Percentiles rank a stretch among this genome's conserved stretches.
Conservation (phyloP, 805 yeast genomes). For the Ogataea kodamae region DNA sequence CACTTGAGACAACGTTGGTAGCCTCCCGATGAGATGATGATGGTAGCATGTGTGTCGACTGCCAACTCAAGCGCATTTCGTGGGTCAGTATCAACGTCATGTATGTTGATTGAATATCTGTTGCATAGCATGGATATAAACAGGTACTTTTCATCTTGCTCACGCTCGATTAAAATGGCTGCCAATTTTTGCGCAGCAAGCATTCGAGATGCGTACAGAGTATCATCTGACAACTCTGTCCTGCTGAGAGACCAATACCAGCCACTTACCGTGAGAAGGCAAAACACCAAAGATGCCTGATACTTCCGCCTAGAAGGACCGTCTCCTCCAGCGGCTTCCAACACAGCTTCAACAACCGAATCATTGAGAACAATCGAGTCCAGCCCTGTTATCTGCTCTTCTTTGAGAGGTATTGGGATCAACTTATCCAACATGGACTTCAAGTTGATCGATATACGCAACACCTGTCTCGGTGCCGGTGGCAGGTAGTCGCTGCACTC, state of each 20-base stretch:
- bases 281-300: slow-evolving; percentile 64
- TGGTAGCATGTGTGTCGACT: slow-evolving; percentile 77
- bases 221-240: slow-evolving; percentile 64
- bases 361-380: slow-evolving; percentile 59
- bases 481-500: slow-evolving; percentile 33
- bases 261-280: slow-evolving; percentile 66
- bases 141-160: slow-evolving; percentile 54
- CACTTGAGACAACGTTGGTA: slow-evolving; percentile 83
- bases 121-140: slow-evolving; percentile 77
- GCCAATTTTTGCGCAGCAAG: slow-evolving; percentile 74
- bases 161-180: slow-evolving; percentile 61
- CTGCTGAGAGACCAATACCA: slow-evolving; percentile 69
- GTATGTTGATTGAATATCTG: slow-evolving; percentile 62
- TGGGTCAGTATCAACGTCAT: slow-evolving; percentile 60
- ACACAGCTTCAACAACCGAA: slow-evolving; percentile 55
- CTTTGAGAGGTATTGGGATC: slow-evolving; percentile 62
- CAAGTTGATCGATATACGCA: slow-evolving; percentile 68
- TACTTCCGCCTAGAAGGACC: slow-evolving; percentile 61
- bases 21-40: slow-evolving; percentile 74
- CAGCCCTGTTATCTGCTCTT: slow-evolving; percentile 46
- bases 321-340: slow-evolving; percentile 77
- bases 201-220: slow-evolving; percentile 56
- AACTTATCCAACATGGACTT: slow-evolving; percentile 69
- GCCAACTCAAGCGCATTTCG: slow-evolving; percentile 80
- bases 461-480: slow-evolving; percentile 65